phyloP scores from a whole-genome alignment of 2,329 filamentous ascomycete genomes.

The Hypoxylon sp. region DNA sequence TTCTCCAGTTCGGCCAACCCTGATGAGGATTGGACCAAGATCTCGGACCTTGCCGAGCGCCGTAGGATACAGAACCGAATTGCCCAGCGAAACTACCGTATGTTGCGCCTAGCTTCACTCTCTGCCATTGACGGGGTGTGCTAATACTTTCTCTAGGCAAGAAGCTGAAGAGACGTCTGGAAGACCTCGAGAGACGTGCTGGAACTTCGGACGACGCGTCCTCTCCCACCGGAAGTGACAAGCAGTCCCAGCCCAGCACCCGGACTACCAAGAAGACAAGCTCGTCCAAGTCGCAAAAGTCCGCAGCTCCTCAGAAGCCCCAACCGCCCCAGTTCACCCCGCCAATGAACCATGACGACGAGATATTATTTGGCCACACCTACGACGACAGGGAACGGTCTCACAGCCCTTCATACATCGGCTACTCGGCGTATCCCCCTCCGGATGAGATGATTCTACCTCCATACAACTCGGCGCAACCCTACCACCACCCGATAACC shows the following conservation, averaged over 20 bases:
- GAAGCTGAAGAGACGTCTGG: constrained; percentile 90
- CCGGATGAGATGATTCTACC: constrained; percentile 74
- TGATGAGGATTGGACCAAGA: constrained; percentile 99
- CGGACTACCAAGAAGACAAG: constrained; percentile 57
- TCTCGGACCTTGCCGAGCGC: constrained; percentile 94
- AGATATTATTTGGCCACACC: constrained; percentile 71
- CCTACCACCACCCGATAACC: constrained; percentile 66
- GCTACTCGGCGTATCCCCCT: constrained; percentile 75
- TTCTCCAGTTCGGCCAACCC: constrained; percentile 95
- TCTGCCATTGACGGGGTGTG: constrained; percentile 9
- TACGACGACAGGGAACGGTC: constrained; percentile 78
- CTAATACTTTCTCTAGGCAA: constrained; percentile 70
- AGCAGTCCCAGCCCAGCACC: constrained; percentile 54
- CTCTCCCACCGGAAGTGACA: constrained; percentile 55
- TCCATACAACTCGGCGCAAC: constrained; percentile 67
- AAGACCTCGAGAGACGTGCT: constrained; percentile 85
- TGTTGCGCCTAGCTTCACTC: constrained; percentile 42
- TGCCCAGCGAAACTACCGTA: constrained; percentile 97
- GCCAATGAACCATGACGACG: constrained; percentile 72
- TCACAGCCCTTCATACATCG: constrained; percentile 76
- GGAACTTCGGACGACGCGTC: constrained; percentile 64
- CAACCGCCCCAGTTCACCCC: constrained; percentile 71
- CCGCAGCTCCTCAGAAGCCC: constrained; percentile 53
- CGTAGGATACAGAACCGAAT: constrained; percentile 97
- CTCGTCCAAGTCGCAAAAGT: constrained; percentile 63